A percentile compares a stretch with the other conserved stretches of the same genome.
phyloP scores from a whole-genome alignment of 2,329 filamentous ascomycete species.

The Aureobasidium musti region DNA sequence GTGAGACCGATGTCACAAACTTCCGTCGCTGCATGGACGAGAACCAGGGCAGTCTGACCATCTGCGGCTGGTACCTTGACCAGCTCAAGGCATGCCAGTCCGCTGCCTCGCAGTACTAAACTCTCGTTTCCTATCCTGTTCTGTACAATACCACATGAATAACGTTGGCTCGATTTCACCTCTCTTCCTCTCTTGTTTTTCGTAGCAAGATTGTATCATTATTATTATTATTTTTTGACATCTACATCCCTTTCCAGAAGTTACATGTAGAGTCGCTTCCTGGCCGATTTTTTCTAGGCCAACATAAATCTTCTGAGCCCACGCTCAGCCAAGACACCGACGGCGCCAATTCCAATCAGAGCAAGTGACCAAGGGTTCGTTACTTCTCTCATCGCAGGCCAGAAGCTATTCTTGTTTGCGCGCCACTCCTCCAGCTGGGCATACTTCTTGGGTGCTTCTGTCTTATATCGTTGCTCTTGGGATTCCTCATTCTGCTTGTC shows the following conservation, averaged over 20 bases:
- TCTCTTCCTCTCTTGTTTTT: constrained; percentile 7
- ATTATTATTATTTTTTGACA: neutral
- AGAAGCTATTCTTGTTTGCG: constrained; percentile 61
- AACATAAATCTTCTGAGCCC: constrained; percentile 36
- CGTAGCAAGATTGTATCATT: constrained; percentile 26
- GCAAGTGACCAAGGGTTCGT: constrained; percentile 60
- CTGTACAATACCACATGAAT: constrained; percentile 26
- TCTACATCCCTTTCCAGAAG: neutral
- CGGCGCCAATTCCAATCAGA: constrained; percentile 53
- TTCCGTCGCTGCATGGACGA: constrained; percentile 98
- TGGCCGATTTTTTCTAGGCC: constrained; percentile 26
- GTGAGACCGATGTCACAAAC: constrained; percentile 74
- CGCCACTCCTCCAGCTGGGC: constrained; percentile 56
- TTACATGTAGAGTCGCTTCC: neutral
- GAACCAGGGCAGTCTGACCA: constrained; percentile 87
- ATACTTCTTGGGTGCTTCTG: constrained; percentile 55
- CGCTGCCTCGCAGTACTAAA: constrained; percentile 53
- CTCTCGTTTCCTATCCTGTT: neutral
- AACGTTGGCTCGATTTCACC: constrained; percentile 1
- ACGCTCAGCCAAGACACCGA: constrained; percentile 53
- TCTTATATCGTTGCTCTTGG: constrained; percentile 57
- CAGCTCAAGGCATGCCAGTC: constrained; percentile 68
- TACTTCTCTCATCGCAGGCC: constrained; percentile 55
- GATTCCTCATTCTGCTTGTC: constrained; percentile 58
- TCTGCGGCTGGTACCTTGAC: constrained; percentile 97